phyloP scores from a whole-genome alignment of 352 stramenopile species.

The Phytophthora boehmeriae region DNA sequence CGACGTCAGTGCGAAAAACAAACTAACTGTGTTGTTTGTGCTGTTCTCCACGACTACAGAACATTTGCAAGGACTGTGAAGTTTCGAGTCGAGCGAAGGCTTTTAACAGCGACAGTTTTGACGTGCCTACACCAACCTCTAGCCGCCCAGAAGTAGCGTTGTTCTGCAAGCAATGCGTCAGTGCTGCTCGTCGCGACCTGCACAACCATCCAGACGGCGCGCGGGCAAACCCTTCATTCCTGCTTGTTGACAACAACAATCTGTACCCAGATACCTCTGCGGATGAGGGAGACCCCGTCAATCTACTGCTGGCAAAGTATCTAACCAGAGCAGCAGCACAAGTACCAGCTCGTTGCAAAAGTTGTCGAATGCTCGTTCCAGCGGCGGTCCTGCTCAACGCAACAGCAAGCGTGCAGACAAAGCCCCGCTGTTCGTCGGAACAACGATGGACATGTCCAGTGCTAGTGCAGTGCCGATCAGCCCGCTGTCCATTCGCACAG shows the following conservation, averaged over 20 bases:
- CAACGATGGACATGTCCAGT: slow-evolving; percentile 45
- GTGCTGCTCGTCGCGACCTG: slow-evolving; percentile 46
- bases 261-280: slow-evolving; percentile 33
- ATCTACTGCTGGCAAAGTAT: slow-evolving; percentile 38
- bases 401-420: slow-evolving; percentile 19
- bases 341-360: slow-evolving; percentile 39
- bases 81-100: slow-evolving; percentile 54
- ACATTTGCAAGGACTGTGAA: slow-evolving; percentile 75
- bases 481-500: slow-evolving; percentile 55
- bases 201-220: slow-evolving; percentile 32
- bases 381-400: not conserved
- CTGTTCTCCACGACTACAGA: slow-evolving; percentile 13
- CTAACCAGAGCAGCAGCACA: slow-evolving; percentile 57
- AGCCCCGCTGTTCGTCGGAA: slow-evolving; percentile 34
- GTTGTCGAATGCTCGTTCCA: slow-evolving; percentile 20
- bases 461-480: slow-evolving; percentile 58
- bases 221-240: slow-evolving; percentile 24
- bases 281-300: slow-evolving; percentile 21
- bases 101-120: slow-evolving; percentile 50
- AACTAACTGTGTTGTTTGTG: not conserved
- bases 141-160: slow-evolving; percentile 45
- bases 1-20: not conserved
- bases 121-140: slow-evolving; percentile 33
- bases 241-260: slow-evolving; percentile 51
- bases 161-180: slow-evolving; percentile 70